Conservation (phyloP, 2,329 filamentous ascomycete species). For the Alternaria triticina region DNA sequence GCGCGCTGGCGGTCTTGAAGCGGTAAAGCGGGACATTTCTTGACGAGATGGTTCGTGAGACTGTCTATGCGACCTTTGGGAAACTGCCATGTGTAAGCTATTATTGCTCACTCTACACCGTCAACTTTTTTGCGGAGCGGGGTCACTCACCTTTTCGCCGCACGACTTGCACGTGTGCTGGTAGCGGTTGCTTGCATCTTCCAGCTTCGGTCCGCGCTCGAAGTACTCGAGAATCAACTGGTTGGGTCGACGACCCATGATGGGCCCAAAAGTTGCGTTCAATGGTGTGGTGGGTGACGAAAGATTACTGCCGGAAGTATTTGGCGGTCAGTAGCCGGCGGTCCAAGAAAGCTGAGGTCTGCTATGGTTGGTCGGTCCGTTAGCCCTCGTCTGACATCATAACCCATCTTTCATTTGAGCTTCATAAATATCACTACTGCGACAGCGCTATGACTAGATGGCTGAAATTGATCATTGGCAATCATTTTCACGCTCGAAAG, state of each 20-base stretch:
- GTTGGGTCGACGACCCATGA: conserved; percentile 84
- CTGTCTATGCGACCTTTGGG: conserved; percentile 88
- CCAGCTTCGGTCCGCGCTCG: conserved; percentile 81
- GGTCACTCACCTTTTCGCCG: conserved; percentile 67
- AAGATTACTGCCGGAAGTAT: conserved; percentile 17
- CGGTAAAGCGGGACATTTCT: conserved; percentile 82
- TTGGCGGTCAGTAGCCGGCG: conserved; percentile 13
- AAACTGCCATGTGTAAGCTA: conserved; percentile 58
- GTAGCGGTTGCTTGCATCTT: conserved; percentile 90
- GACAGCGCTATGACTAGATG: not conserved
- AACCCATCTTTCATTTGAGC: not conserved
- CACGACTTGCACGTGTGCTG: conserved; percentile 89
- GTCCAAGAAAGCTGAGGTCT: not conserved
- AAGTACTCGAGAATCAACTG: conserved; percentile 88
- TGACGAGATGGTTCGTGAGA: conserved; percentile 79
- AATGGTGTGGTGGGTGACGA: conserved; percentile 9
- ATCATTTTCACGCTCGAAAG: not conserved
- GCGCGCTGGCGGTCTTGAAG: conserved; percentile 77
- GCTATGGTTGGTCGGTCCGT: not conserved
- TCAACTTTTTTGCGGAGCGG: conserved; percentile 19
- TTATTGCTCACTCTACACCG: conserved; percentile 5
- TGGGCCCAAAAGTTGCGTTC: conserved; percentile 13
- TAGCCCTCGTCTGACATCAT: not conserved
- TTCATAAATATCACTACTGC: not conserved
- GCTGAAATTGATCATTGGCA: not conserved